A percentile compares a stretch with the other conserved stretches of the same genome.
These are phyloP conservation scores for Periconia macrospinosa DNA, from an alignment of 2,329 filamentous ascomycete species.

Conservation along the genomic window DNA sequence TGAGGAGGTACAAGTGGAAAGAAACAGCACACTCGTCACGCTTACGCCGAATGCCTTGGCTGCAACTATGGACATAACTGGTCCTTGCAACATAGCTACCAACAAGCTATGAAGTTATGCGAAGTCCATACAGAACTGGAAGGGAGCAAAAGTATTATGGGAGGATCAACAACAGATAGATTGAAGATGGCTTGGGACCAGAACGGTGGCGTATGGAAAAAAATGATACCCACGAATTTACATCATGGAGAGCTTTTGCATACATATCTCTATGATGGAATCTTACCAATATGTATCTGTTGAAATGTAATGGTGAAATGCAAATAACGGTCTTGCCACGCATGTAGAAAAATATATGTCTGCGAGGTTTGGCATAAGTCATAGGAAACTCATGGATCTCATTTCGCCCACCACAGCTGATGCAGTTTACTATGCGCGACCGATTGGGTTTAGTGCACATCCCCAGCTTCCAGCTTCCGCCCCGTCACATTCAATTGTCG, in stretches of 20 bases:
- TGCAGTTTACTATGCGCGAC: background rate
- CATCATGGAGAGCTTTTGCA: no score
- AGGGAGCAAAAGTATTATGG: background rate
- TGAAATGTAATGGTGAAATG: no score
- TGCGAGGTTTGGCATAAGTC: no score
- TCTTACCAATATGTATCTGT: no score
- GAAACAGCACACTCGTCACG: background rate
- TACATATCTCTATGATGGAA: no score
- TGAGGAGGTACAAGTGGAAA: constrained; percentile 14
- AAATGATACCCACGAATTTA: no score
- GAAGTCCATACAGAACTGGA: background rate
- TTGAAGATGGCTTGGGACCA: background rate
- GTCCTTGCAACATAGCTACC: background rate
- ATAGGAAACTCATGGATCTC: no score
- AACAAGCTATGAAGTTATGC: background rate
- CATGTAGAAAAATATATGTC: no score
- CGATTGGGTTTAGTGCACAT: background rate
- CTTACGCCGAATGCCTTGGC: background rate
- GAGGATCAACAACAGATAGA: background rate
- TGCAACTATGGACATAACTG: background rate
- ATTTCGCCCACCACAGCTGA: background rate
- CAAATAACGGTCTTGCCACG: no score
- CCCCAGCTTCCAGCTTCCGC: background rate
- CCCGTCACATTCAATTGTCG: background rate
- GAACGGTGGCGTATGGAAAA: no score